phyloP scores from a whole-genome alignment of 108 stramenopile genomes.

The Chaetoceros muelleri region DNA sequence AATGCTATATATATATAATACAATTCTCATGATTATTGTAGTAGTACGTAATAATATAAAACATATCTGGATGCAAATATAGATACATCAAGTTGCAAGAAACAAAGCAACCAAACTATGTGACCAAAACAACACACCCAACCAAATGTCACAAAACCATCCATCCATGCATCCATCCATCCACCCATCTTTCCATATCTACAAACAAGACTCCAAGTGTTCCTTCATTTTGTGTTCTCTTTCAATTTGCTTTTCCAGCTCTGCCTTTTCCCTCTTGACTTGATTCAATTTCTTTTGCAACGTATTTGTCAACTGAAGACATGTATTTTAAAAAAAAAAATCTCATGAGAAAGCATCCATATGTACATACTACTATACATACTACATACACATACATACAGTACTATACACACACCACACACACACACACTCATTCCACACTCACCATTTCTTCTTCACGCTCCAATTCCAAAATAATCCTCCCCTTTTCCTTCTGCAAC shows the following conservation, averaged over 20 bases:
- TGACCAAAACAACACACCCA: too few relatives aligned
- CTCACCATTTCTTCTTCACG: constrained; percentile 42
- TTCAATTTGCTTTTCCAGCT: constrained; percentile 22
- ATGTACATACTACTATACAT: background rate
- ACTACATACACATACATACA: constrained; percentile 1
- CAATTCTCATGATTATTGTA: too few relatives aligned
- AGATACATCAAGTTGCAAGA: too few relatives aligned
- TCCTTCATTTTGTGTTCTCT: constrained; percentile 3
- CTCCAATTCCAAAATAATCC: constrained; percentile 32
- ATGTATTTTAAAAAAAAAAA: background rate
- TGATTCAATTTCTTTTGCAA: constrained; percentile 29
- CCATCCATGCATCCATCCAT: background rate
- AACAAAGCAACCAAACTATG: too few relatives aligned
- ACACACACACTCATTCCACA: background rate
- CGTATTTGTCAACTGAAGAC: constrained; percentile 21
- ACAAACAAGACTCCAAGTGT: background rate
- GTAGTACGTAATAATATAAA: too few relatives aligned
- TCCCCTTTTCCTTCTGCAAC: constrained; percentile 31
- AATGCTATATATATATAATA: too few relatives aligned
- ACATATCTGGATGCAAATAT: too few relatives aligned
- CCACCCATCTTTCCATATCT: background rate
- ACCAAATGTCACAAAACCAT: too few relatives aligned
- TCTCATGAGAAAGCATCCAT: background rate
- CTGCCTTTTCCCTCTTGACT: constrained; percentile 22
- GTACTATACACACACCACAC: background rate